Evolutionary conservation across 202 grass and related monocot species (phyloP), one percentile per base, ranked within the genome.

Genomic region (Dendrocalamus latiflorus): DNA sequence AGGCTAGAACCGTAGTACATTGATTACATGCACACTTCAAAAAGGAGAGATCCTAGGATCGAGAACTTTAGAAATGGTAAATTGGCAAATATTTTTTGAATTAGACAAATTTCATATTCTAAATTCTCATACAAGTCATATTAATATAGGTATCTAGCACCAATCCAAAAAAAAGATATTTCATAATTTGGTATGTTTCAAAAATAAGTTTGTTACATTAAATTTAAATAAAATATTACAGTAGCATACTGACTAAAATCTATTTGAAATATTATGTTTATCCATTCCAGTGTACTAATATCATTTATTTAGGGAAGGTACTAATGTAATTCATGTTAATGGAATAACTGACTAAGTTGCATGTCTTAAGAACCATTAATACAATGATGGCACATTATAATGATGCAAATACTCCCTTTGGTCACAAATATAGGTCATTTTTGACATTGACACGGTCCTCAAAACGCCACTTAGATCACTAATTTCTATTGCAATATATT

Each of bases 201-300:
- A 61, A 81, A 34, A 18, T 81, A 81, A 47, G 26, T 9, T 21
- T 20, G 24, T 9, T 45, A 37, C 7, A 3, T 25, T 41, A n/a
- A 17, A 60, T 15, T 57, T 2, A 20, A 55, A 67, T 43, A 37
- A 66, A 45, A 47, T 58, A 16, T 12, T 21, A 28, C 3, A 48
- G 8, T 24, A 62, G 54, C 8, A 61, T 42, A 25, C 48, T 3
- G 26, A 18, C 11, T 71, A 36, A 60, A 48, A 49, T 18, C 16
- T 25, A 33, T 8, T 76, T 21, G 4, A 41, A 9, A 89, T 64
- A 85, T 28, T 49, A 84, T 81, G 10, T 21, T 82, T 64, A n/a
- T 57, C 59, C 5, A 20, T 44, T 69, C 75, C 43, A 64, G 30
- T 53, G 50, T 20, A 20, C 50, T 18, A 51, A 18, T 51, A 18